phyloP scores from a whole-genome alignment of 495 filamentous ascomycete species.

The Penicillium crystallinum region DNA sequence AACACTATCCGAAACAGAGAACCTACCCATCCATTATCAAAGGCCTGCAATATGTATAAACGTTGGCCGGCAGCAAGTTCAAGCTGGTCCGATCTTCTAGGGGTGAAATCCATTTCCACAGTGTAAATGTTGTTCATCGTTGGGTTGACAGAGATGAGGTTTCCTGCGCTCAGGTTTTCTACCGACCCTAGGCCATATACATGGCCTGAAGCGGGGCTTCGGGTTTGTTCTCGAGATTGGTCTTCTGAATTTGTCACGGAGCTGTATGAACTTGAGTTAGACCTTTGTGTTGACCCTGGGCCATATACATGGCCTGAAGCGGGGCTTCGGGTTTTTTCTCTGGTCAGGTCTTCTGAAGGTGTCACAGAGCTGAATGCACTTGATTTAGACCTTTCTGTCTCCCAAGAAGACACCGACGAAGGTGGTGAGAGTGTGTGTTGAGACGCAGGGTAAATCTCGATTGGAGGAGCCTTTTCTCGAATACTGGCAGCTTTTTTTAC shows the following conservation, averaged over 20 bases:
- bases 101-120: background rate
- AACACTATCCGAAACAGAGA: background rate
- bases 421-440: too few relatives aligned
- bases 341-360: background rate
- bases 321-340: background rate
- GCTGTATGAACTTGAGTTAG: too few relatives aligned
- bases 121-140: background rate
- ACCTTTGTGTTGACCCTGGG: background rate
- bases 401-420: too few relatives aligned
- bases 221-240: too few relatives aligned
- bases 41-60: background rate
- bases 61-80: background rate
- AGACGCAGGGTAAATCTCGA: too few relatives aligned
- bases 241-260: too few relatives aligned
- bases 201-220: background rate
- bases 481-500: too few relatives aligned
- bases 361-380: background rate
- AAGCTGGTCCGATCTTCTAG: background rate
- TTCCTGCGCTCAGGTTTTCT: background rate
- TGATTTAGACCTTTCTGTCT: background rate
- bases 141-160: background rate
- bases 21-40: background rate
- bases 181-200: background rate
- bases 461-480: too few relatives aligned
- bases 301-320: background rate